Evolutionary conservation across 1,284 basidiomycete genomes (phyloP).

Genomic region (Tilletiopsis washingtonensis): DNA sequence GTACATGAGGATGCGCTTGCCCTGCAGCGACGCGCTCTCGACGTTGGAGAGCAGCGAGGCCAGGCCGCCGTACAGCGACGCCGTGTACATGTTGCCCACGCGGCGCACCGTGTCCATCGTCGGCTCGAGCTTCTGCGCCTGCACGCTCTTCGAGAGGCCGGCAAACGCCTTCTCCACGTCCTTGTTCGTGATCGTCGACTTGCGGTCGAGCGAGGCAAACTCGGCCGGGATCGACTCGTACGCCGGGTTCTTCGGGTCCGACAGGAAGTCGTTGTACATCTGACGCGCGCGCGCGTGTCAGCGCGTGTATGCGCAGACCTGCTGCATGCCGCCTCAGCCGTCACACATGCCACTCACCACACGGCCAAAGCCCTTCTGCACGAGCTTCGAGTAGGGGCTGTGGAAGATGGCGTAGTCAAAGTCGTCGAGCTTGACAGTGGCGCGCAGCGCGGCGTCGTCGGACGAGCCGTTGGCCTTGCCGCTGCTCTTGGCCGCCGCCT

Average conservation of each 20-base stretch:
- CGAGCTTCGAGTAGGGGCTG: constrained; percentile 89
- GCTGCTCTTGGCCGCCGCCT: constrained; percentile 32
- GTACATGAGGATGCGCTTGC: constrained; percentile 66
- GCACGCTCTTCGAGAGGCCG: constrained; percentile 28
- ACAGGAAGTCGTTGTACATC: constrained; percentile 83
- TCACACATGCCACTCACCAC: constrained; percentile 52
- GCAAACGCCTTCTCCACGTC: constrained; percentile 69
- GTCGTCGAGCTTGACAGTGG: constrained; percentile 61
- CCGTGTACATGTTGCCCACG: constrained; percentile 94
- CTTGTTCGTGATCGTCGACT: constrained; percentile 67
- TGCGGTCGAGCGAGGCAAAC: constrained; percentile 59
- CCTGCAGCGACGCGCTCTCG: constrained; percentile 30
- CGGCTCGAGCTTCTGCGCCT: constrained; percentile 37
- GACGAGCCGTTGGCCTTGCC: constrained; percentile 13
- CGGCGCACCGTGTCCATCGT: constrained; percentile 43
- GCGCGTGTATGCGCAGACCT: background rate
- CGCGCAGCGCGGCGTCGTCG: constrained; percentile 13
- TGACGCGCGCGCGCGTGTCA: too few relatives aligned
- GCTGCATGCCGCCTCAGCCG: background rate
- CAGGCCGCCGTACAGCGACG: constrained; percentile 88
- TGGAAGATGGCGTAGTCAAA: constrained; percentile 84
- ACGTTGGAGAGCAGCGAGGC: constrained; percentile 53
- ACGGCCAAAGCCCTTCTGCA: constrained; percentile 93
- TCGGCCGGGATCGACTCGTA: constrained; percentile 63
- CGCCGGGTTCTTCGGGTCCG: constrained; percentile 63